A percentile compares a stretch with the other conserved stretches of the same genome.
Evolutionary conservation across 1,139 yeast genomes (phyloP).

Genomic region (Arxiozyma slooffiae): DNA sequence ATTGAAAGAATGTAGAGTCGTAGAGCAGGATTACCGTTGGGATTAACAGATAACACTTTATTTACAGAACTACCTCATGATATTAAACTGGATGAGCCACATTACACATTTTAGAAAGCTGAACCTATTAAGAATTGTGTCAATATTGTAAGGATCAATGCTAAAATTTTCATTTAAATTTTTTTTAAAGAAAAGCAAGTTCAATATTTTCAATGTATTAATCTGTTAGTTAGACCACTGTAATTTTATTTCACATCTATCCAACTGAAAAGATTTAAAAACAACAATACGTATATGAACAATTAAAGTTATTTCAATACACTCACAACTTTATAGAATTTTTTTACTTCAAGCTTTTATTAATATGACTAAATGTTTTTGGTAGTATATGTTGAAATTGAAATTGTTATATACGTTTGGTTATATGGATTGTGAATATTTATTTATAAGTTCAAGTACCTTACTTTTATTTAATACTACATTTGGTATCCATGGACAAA

Average conservation of each 20-base stretch:
- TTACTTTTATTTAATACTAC: slow-evolving; percentile 67
- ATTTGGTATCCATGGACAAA: slow-evolving; percentile 73
- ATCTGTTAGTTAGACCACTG: slow-evolving; percentile 71
- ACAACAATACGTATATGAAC: slow-evolving; percentile 50
- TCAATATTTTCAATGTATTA: slow-evolving; percentile 72
- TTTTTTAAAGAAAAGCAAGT: slow-evolving; percentile 71
- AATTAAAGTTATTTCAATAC: slow-evolving; percentile 59
- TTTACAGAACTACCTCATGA: slow-evolving; percentile 69
- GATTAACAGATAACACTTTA: slow-evolving; percentile 70
- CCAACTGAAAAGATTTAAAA: slow-evolving; percentile 47
- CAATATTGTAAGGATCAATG: slow-evolving; percentile 70
- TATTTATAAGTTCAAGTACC: slow-evolving; percentile 74
- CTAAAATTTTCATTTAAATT: slow-evolving; percentile 57
- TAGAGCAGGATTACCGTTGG: slow-evolving; percentile 73
- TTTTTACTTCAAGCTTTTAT: slow-evolving; percentile 80
- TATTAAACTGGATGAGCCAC: slow-evolving; percentile 54
- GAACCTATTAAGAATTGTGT: slow-evolving; percentile 73
- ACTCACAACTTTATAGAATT: slow-evolving; percentile 58
- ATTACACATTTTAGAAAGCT: slow-evolving; percentile 71
- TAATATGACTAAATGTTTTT: slow-evolving; percentile 61
- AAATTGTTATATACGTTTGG: slow-evolving; percentile 79
- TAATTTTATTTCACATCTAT: slow-evolving; percentile 70
- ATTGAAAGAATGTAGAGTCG: slow-evolving; percentile 78
- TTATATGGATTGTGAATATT: slow-evolving; percentile 80
- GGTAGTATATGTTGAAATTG: slow-evolving; percentile 64